Base-by-base conservation (phyloP, 2,329 filamentous ascomycete genomes). In the Apiospora hydei region DNA sequence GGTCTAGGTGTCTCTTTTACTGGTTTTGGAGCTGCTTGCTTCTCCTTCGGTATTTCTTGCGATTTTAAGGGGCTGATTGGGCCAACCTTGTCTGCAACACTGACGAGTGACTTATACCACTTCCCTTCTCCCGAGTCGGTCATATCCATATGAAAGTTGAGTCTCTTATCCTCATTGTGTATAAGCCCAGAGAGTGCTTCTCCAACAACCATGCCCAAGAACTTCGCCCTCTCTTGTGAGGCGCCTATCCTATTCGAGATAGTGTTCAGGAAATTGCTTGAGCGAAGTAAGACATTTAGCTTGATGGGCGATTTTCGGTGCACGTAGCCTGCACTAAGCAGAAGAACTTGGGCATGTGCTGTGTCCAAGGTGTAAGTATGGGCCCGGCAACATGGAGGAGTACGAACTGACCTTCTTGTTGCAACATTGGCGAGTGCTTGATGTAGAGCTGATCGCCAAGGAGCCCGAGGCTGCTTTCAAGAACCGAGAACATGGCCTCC, bases 371-470 rank as follows among this genome's bases (percentile, higher is more conserved):
- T 26, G 41, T 47, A 68, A 68, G 66, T 47, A 44, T 18, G 13
- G 21, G 41, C 7, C 14, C 43, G 13, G 13, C 41, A 44, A 18
- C 44, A 13, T 26, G n/a, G 38, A 16, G 46, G 30, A 41, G n/a
- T 11, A 24, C 26, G 7, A n/a, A 78, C 82, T 76, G 83, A 93
- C 94, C 92, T 88, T 98, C 94, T 87, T 99, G 96, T 78, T 95
- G 93, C 51, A 96, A 79, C n/a, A 93, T 89, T 6, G 95, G 92
- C 0, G 93, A 90, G 81, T 98, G 95, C 72, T 90, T 93, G 76
- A 98, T 94, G 77, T 95, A 97, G 14, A 98, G 85, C 69, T 93
- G 90, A 77, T 98, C 95, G 0, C 94, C 94, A 80, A 98, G 98
- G 68, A 92, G 89, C 51, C 85, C 85, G 68, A 98, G 84, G 68